Percentiles rank a stretch among this genome's conserved stretches.
phyloP scores from a whole-genome alignment of 768 basidiomycete species.

The Kwoniella dendrophila region DNA sequence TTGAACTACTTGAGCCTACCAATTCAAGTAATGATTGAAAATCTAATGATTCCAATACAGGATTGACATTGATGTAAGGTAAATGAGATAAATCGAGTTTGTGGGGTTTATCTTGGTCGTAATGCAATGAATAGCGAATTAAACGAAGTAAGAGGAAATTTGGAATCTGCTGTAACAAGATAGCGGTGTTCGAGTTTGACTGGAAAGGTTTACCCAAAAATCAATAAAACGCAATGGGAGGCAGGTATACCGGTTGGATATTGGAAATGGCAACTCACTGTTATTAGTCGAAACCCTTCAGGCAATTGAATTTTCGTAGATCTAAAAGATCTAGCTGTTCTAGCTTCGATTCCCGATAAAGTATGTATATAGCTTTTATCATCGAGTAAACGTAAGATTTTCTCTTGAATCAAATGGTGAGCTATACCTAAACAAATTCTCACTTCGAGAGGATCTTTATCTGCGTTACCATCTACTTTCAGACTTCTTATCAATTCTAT shows the following conservation, averaged over 20 bases:
- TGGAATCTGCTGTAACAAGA: not conserved
- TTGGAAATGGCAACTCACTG: not conserved
- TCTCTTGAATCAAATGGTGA: not conserved
- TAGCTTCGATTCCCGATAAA: conserved; percentile 2
- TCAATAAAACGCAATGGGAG: not conserved
- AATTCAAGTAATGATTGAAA: conserved; percentile 1
- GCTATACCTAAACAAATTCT: conserved; percentile 1
- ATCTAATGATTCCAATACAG: conserved; percentile 3
- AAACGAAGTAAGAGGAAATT: conserved; percentile 8
- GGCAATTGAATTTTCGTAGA: not conserved
- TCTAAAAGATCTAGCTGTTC: conserved; percentile 5
- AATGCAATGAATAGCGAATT: not conserved
- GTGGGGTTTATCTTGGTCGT: not conserved
- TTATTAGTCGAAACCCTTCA: not conserved
- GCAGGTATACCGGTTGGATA: not conserved
- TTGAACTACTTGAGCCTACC: not conserved
- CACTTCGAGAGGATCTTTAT: not conserved
- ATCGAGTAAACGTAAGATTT: not conserved
- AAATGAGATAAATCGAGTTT: conserved; percentile 15
- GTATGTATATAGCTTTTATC: conserved; percentile 12
- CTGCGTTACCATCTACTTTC: not conserved
- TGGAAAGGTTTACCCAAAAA: not conserved
- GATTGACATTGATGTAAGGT: not conserved
- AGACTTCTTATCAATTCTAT: not conserved
- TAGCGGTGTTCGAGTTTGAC: not conserved